Conservation (phyloP, 192 early-diverging fungal genomes). For the Mortierella claussenii region DNA sequence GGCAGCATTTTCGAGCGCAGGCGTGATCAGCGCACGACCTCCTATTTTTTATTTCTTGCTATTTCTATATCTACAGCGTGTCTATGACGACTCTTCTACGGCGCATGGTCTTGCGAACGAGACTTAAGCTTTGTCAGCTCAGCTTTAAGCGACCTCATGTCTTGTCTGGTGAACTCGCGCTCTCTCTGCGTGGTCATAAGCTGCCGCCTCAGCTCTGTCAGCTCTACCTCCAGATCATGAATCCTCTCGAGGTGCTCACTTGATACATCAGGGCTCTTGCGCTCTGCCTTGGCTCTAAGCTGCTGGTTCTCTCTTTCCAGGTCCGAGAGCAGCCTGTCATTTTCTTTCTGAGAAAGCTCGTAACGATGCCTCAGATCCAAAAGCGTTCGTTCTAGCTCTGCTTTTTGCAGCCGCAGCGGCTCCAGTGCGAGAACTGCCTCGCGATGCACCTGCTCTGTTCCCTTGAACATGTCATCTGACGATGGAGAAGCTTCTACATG, state of each 20-base stretch:
- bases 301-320: conserved; percentile 36
- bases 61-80: neutral
- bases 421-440: conserved; percentile 42
- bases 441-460: conserved; percentile 28
- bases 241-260: conserved; percentile 42
- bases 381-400: conserved; percentile 39
- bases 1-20: too few species aligned
- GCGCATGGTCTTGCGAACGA: neutral
- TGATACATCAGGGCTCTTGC: conserved; percentile 34
- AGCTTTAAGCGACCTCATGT: conserved; percentile 34
- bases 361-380: conserved; percentile 42
- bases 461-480: conserved; percentile 23
- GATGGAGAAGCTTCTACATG: neutral
- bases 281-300: conserved; percentile 11
- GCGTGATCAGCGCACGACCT: too few species aligned
- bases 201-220: conserved; percentile 11
- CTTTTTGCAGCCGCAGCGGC: conserved; percentile 28
- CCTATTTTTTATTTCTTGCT: neutral
- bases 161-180: conserved; percentile 39
- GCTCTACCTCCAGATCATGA: conserved; percentile 33
- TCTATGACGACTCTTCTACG: neutral
- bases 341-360: conserved; percentile 39
- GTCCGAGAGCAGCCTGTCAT: conserved; percentile 27
- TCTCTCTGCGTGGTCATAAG: conserved; percentile 39
- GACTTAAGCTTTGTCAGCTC: conserved; percentile 24